Evolutionary conservation across 1,284 basidiomycete genomes (phyloP), one percentile per base, ranked within the genome.

Genomic region (Moesziomyces globuligerus): DNA sequence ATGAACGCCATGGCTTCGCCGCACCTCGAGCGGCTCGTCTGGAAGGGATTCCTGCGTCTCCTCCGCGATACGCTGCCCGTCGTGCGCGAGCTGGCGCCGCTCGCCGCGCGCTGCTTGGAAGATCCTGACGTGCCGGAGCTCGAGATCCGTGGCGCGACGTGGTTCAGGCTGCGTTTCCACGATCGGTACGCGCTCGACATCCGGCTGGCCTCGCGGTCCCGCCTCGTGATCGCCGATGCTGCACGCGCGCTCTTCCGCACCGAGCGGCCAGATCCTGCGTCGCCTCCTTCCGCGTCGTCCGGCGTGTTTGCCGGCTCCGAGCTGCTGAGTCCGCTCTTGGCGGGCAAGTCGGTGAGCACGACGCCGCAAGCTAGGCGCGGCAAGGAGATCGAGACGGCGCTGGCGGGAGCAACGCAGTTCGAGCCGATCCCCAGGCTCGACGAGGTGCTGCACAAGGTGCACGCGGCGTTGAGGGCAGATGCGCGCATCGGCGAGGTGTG

Each of bases 181-280:
- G 84, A 88, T 28, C 86, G 87, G 88, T 88, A 91, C 78, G 91
- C 90, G 0, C 84, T 92, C 40, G 91, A 93, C 75, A 87, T 92
- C 79, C 87, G 91, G 74, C 85, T 92, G 75, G 87, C 91, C 86
- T 86, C 84, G 11, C 85, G 85, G 25, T 86, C 87, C 61, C 87
- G 88, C 37, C 36, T 70, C 45, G 18, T 74, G 9, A 40, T 70
- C 3, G 62, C 53, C 40, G 72, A 74, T n/a, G 72, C 67, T 4
- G 46, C 62, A 1, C 48, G 48, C 4, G 18, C 72, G 25, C 56
- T 74, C 20, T 74, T 74, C 23, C 50, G 66, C 37, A 48, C 32
- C 54, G 53, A 59, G 25, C n/a, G 23, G 18, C 39, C 28, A 26
- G 26, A 13, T n/a, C 15, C 10, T 17, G 21, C 25, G 17, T 17